phyloP scores from a whole-genome alignment of 208 protist species.

The Porcisia hertigi region DNA sequence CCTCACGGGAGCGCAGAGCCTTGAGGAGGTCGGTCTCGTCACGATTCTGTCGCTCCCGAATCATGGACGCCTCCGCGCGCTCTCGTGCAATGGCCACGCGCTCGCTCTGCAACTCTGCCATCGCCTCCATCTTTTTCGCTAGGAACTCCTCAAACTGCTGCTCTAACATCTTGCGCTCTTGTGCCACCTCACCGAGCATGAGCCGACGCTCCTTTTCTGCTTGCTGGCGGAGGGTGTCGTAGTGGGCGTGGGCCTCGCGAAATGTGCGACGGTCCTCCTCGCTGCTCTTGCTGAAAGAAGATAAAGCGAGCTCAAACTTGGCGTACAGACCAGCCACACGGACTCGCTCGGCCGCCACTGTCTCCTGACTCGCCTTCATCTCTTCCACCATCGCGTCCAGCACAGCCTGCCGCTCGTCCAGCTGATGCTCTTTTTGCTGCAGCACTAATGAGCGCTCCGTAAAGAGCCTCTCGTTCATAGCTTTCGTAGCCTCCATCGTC shows the following conservation, averaged over 20 bases:
- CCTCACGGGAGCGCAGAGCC: slow-evolving; percentile 72
- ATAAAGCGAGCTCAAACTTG: slow-evolving; percentile 78
- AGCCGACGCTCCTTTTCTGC: slow-evolving; percentile 74
- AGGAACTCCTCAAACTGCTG: slow-evolving; percentile 86
- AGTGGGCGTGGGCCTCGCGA: slow-evolving; percentile 65
- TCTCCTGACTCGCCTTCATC: slow-evolving; percentile 50
- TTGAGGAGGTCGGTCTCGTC: slow-evolving; percentile 77
- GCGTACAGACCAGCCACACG: slow-evolving; percentile 67
- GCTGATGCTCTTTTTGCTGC: slow-evolving; percentile 52
- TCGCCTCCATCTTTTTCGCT: slow-evolving; percentile 65
- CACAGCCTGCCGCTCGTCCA: slow-evolving; percentile 60
- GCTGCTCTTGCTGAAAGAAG: slow-evolving; percentile 60
- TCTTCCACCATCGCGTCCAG: slow-evolving; percentile 70
- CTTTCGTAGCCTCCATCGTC: slow-evolving; percentile 66
- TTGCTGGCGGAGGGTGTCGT: slow-evolving; percentile 84
- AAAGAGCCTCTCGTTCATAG: slow-evolving; percentile 70
- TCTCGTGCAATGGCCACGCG: slow-evolving; percentile 67
- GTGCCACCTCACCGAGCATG: slow-evolving; percentile 78
- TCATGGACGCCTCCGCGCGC: slow-evolving; percentile 67
- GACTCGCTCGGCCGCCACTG: slow-evolving; percentile 67
- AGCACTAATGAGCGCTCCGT: slow-evolving; percentile 59
- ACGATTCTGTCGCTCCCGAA: slow-evolving; percentile 76
- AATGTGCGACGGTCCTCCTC: slow-evolving; percentile 78
- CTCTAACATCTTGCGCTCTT: slow-evolving; percentile 84
- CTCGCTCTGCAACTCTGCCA: slow-evolving; percentile 80